Conservation (phyloP, 352 stramenopile species). For the Globisporangium emineosum region DNA sequence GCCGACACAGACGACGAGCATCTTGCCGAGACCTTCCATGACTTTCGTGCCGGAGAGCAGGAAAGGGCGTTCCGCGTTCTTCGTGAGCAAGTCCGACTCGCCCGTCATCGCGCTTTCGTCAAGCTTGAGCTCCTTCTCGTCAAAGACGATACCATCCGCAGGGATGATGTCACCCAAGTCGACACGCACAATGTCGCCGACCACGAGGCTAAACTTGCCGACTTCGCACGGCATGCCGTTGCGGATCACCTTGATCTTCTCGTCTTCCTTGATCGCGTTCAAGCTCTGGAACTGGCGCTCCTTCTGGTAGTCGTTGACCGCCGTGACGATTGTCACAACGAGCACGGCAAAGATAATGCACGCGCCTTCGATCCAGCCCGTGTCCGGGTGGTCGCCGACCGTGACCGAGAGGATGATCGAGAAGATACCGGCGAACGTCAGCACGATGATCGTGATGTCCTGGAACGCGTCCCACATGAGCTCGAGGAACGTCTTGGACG, state of each 20-base stretch:
- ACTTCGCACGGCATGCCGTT: slow-evolving; percentile 56
- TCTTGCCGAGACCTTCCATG: slow-evolving; percentile 87
- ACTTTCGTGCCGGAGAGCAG: slow-evolving; percentile 91
- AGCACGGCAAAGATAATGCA: slow-evolving; percentile 89
- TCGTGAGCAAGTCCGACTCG: slow-evolving; percentile 84
- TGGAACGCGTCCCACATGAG: slow-evolving; percentile 90
- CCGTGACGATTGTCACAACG: slow-evolving; percentile 85
- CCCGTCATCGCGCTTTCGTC: slow-evolving; percentile 90
- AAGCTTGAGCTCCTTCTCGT: slow-evolving; percentile 82
- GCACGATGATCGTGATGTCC: slow-evolving; percentile 88
- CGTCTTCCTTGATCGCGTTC: slow-evolving; percentile 74
- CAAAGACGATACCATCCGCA: slow-evolving; percentile 85
- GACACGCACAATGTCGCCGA: slow-evolving; percentile 87
- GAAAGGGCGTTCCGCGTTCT: slow-evolving; percentile 78
- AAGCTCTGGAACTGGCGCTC: slow-evolving; percentile 86
- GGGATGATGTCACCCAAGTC: slow-evolving; percentile 88
- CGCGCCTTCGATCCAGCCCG: slow-evolving; percentile 84
- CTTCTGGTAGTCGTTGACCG: slow-evolving; percentile 90
- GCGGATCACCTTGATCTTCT: slow-evolving; percentile 77
- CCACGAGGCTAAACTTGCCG: slow-evolving; percentile 77
- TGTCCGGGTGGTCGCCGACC: slow-evolving; percentile 49
- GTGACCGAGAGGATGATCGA: slow-evolving; percentile 70
- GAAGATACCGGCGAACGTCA: slow-evolving; percentile 81
- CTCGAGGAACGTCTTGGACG: slow-evolving; percentile 55
- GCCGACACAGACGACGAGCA: slow-evolving; percentile 91